Conservation (phyloP, 108 stramenopile genomes). For the Stephanodiscus triporus region DNA sequence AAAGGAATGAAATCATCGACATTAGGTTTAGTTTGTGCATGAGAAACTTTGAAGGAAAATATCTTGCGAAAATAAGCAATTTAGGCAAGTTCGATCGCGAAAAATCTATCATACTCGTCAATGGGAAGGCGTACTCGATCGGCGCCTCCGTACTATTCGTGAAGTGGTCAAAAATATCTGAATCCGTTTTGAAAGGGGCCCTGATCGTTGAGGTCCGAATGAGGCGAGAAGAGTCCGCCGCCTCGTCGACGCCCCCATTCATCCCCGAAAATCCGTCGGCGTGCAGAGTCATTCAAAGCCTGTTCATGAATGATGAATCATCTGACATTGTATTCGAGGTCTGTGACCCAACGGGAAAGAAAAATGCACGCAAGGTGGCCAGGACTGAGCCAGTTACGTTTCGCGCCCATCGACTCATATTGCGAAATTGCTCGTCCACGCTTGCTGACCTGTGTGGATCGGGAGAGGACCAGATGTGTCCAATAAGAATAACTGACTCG, state of each 20-base stretch:
- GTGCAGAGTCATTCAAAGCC: neutral
- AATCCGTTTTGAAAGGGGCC: neutral
- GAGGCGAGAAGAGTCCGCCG: neutral
- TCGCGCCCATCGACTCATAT: neutral
- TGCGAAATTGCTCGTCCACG: neutral
- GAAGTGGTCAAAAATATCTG: neutral
- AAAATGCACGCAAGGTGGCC: neutral
- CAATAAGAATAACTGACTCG: neutral
- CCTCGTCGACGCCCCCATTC: neutral
- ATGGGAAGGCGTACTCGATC: no score
- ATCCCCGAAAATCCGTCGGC: slow-evolving; percentile 3
- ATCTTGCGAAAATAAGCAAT: no score
- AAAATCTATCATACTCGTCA: no score
- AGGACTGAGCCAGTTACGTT: neutral
- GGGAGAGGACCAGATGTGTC: neutral
- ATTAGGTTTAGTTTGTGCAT: no score
- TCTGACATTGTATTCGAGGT: slow-evolving; percentile 10
- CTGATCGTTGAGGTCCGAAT: neutral
- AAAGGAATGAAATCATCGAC: no score
- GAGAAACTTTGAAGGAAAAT: no score
- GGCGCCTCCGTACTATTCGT: no score
- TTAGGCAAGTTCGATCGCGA: no score
- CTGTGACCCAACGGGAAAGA: neutral
- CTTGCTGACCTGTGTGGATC: slow-evolving; percentile 8
- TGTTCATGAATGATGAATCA: slow-evolving; percentile 7